Evolutionary conservation across 768 basidiomycete genomes (phyloP).

Genomic region (Leccinum boreale): DNA sequence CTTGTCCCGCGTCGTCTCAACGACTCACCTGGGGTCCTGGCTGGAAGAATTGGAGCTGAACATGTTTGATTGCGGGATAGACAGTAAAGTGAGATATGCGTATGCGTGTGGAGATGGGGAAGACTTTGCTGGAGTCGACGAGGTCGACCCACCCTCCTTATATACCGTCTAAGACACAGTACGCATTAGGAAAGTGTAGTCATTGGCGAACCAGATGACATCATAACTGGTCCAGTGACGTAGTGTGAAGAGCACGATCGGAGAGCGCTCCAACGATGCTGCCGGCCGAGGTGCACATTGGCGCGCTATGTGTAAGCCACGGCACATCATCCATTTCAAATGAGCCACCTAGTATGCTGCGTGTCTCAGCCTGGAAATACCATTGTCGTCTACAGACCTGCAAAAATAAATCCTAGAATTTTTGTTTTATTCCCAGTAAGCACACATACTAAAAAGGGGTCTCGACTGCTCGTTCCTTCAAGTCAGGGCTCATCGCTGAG

Average conservation of each 20-base stretch:
- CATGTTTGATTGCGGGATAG: not conserved
- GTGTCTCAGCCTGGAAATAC: no score
- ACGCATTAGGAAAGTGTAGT: conserved; percentile 31
- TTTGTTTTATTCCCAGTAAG: no score
- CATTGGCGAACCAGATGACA: conserved; percentile 21
- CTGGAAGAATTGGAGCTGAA: conserved; percentile 11
- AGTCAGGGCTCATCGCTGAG: no score
- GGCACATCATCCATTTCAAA: not conserved
- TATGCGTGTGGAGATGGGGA: not conserved
- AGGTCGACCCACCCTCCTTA: conserved; percentile 9
- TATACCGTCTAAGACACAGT: conserved; percentile 22
- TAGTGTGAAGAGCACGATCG: conserved; percentile 1
- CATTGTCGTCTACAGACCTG: no score
- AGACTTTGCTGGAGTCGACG: not conserved
- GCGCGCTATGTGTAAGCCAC: no score
- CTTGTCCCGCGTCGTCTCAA: not conserved
- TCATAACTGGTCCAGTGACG: conserved; percentile 28
- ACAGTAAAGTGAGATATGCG: not conserved
- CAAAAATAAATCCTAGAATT: no score
- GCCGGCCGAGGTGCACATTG: no score
- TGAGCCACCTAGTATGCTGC: no score
- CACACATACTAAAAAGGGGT: no score
- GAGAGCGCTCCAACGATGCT: not conserved
- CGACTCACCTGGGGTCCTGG: conserved; percentile 28
- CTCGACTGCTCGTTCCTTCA: no score